phyloP scores from a whole-genome alignment of 2,329 filamentous ascomycete genomes.

The Lasiodiplodia theobromae region DNA sequence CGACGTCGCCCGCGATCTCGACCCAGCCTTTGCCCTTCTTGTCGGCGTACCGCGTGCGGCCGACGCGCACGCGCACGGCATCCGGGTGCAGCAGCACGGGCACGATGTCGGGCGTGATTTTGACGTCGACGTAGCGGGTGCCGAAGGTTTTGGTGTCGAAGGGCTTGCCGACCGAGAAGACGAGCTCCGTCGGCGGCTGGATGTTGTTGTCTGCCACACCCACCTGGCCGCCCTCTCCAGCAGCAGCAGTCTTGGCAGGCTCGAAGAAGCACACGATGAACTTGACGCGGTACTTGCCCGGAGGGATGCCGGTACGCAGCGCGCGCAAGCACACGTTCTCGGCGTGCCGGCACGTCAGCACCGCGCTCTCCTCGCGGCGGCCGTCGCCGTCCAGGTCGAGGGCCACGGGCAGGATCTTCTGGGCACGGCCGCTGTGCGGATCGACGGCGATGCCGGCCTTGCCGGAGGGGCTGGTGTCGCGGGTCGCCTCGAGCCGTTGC shows the following conservation, averaged over 20 bases:
- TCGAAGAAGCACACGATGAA: slow-evolving; percentile 39
- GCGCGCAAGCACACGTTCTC: slow-evolving; percentile 46
- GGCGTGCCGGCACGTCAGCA: slow-evolving; percentile 43
- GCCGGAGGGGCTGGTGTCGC: slow-evolving; percentile 40
- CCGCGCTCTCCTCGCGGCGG: slow-evolving; percentile 43
- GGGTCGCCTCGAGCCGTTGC: slow-evolving; percentile 37
- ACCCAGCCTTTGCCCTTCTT: slow-evolving; percentile 44
- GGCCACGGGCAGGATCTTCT: slow-evolving; percentile 45
- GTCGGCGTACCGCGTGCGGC: slow-evolving; percentile 40
- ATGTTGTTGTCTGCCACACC: slow-evolving; percentile 35
- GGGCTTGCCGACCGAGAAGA: slow-evolving; percentile 48
- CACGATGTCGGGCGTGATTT: slow-evolving; percentile 48
- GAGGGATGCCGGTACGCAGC: slow-evolving; percentile 47
- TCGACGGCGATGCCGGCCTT: slow-evolving; percentile 43
- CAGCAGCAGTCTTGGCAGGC: neutral
- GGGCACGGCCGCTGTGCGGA: slow-evolving; percentile 35
- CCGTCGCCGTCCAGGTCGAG: slow-evolving; percentile 47
- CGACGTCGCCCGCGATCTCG: slow-evolving; percentile 47
- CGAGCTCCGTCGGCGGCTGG: slow-evolving; percentile 39
- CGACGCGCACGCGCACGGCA: slow-evolving; percentile 46
- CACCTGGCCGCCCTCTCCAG: slow-evolving; percentile 28
- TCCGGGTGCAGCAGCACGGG: slow-evolving; percentile 47
- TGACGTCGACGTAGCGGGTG: slow-evolving; percentile 45
- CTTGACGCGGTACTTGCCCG: slow-evolving; percentile 45
- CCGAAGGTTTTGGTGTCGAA: slow-evolving; percentile 43